These are phyloP conservation scores for Cupressus sempervirens DNA, from an alignment of 75 land plant species.

Conservation along the genomic window DNA sequence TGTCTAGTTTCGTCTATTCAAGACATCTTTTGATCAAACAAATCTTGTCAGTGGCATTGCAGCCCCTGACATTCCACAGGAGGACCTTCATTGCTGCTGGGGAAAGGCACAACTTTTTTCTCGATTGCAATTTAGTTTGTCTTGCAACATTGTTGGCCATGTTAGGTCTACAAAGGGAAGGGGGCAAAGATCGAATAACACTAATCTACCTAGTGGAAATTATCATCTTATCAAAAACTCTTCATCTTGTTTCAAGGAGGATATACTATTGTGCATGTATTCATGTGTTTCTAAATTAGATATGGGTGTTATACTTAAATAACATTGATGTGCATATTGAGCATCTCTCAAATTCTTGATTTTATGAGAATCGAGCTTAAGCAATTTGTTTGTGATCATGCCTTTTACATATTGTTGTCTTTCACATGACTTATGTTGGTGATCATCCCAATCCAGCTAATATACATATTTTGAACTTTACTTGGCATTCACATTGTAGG, in stretches of 20 bases:
- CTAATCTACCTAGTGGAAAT: neutral
- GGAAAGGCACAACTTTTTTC: too few species aligned
- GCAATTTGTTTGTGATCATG: neutral
- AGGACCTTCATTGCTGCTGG: too few species aligned
- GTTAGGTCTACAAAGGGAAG: neutral
- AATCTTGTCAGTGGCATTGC: too few species aligned
- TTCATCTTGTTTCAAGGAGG: neutral
- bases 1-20: too few species aligned
- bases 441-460: neutral
- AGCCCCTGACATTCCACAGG: too few species aligned
- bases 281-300: neutral
- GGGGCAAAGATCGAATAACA: neutral
- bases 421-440: neutral
- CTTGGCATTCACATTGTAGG: conserved; percentile 29
- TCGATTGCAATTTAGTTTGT: too few species aligned
- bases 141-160: too few species aligned
- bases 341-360: neutral
- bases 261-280: neutral
- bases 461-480: neutral
- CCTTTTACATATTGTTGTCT: too few species aligned
- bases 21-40: too few species aligned
- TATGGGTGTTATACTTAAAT: neutral
- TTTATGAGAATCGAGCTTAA: neutral
- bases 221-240: neutral
- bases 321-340: neutral